These are phyloP conservation scores for Mycena indigotica DNA, from an alignment of 768 basidiomycete genomes.

Conservation along the genomic window DNA sequence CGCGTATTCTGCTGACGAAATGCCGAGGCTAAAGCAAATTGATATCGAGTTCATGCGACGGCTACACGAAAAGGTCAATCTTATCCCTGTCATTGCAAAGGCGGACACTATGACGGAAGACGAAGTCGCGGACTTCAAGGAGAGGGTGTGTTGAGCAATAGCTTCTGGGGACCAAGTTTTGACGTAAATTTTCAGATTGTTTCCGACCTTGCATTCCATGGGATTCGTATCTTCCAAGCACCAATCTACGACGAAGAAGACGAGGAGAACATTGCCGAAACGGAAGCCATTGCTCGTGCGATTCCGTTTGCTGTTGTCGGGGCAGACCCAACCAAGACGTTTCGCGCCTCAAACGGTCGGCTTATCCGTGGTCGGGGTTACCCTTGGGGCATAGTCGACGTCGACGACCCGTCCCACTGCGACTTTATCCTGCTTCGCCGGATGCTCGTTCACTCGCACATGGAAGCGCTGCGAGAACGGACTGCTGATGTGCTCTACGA, in stretches of 20 bases:
- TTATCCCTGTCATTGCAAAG: conserved; percentile 98
- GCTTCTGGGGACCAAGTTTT: neutral
- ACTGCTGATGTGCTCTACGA: conserved; percentile 96
- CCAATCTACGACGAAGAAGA: conserved; percentile 98
- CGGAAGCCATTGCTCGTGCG: conserved; percentile 95
- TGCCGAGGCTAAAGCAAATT: conserved; percentile 84
- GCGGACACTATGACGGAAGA: conserved; percentile 97
- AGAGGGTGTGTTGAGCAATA: conserved; percentile 58
- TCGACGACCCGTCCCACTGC: conserved; percentile 98
- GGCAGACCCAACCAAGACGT: conserved; percentile 65
- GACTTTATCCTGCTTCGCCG: conserved; percentile 99
- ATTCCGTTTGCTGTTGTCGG: conserved; percentile 99
- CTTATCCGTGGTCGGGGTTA: conserved; percentile 92
- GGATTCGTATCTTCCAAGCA: conserved; percentile 97
- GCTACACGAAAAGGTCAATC: conserved; percentile 94
- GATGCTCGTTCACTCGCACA: conserved; percentile 98
- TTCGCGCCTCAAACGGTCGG: conserved; percentile 83
- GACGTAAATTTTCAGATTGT: conserved; percentile 61
- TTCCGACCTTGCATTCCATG: conserved; percentile 91
- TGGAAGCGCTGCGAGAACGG: conserved; percentile 98
- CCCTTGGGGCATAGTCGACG: conserved; percentile 99
- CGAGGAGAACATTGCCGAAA: conserved; percentile 95
- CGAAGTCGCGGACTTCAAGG: conserved; percentile 90
- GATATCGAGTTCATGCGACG: conserved; percentile 99
- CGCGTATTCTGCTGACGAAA: neutral